Evolutionary conservation across 169 alveolate genomes (phyloP).

Genomic region (Besnoitia besnoiti): DNA sequence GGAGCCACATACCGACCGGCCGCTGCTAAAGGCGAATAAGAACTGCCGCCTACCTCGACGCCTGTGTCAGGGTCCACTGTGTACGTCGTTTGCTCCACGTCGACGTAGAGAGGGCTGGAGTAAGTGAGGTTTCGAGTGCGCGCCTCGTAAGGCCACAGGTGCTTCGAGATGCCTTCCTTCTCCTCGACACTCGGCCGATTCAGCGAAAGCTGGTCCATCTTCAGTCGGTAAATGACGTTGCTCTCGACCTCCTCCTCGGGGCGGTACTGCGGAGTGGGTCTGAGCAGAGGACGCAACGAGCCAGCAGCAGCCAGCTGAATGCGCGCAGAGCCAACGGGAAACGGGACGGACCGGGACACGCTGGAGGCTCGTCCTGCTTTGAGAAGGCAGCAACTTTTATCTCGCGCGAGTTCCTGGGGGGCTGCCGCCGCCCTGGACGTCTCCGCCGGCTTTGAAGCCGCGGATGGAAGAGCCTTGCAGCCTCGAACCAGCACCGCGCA

Average conservation of each 20-base stretch:
- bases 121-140: slow-evolving; percentile 96
- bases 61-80: slow-evolving; percentile 79
- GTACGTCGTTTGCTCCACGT: slow-evolving; percentile 86
- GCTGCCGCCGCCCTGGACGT: too few relatives aligned
- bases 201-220: slow-evolving; percentile 93
- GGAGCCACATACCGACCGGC: not conserved
- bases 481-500: too few relatives aligned
- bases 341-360: too few relatives aligned
- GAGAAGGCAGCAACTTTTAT: too few relatives aligned
- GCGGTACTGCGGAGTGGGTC: slow-evolving; percentile 89
- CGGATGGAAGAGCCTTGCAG: too few relatives aligned
- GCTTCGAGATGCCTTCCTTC: slow-evolving; percentile 87
- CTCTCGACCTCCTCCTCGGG: slow-evolving; percentile 84
- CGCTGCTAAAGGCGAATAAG: not conserved
- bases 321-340: too few relatives aligned
- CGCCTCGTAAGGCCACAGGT: slow-evolving; percentile 96
- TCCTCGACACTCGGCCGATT: slow-evolving; percentile 93
- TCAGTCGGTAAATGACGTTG: slow-evolving; percentile 84
- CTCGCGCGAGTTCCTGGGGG: too few relatives aligned
- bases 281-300: slow-evolving; percentile 36
- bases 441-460: too few relatives aligned
- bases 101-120: slow-evolving; percentile 82
- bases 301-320: too few relatives aligned
- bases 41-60: slow-evolving; percentile 65
- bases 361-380: too few relatives aligned